Evolutionary conservation across 352 stramenopile species (phyloP), one percentile per base, ranked within the genome.

Genomic region (Globisporangium cystogenes): DNA sequence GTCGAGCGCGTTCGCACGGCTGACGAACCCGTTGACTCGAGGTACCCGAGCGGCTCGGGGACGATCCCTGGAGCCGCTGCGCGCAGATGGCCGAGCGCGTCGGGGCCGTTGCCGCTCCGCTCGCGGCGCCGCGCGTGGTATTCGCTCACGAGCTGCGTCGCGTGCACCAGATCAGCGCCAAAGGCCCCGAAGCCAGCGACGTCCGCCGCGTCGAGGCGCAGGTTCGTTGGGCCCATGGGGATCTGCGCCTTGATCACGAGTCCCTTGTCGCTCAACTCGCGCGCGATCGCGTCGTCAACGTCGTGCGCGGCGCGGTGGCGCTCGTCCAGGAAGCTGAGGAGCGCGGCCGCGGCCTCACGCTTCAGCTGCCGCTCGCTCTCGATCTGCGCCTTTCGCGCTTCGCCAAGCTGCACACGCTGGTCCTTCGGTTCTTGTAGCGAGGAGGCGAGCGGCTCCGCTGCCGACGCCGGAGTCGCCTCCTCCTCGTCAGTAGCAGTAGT

Each of bases 161-260:
- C 77, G 44, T 87, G 71, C 24, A 90, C 55, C 10, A 93, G 46
- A 4, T 64, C 72, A 12, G 54, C 35, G 0, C 56, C 62, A 44
- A 90, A 76, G 7, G 66, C 59, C 0, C 76, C 79, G 55, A 86
- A 87, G 14, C 40, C 35, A 4, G 50, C 37, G 0, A 89, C 43
- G 43, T 90, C 77, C 1, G 64, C 21, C 0, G 65, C 39, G 21
- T 83, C 67, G 7, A 93, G 55, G 11, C 57, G 56, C 35, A 90
- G 59, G 40, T 72, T 71, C 4, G 82, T 84, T 2, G 79, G 75
- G 1, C 79, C 82, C 37, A 93, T 70, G 1, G 82, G 82, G 48
- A 90, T 82, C 53, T 93, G 82, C 12, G 75, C 73, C 41, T 85
- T 87, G 23, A 89, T 49, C 20, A 88, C 72, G n/a, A 93, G 68